Evolutionary conservation across 371 early-diverging fungal genomes (phyloP), one percentile per base, ranked within the genome.

Genomic region (Apophysomyces ossiformis): DNA sequence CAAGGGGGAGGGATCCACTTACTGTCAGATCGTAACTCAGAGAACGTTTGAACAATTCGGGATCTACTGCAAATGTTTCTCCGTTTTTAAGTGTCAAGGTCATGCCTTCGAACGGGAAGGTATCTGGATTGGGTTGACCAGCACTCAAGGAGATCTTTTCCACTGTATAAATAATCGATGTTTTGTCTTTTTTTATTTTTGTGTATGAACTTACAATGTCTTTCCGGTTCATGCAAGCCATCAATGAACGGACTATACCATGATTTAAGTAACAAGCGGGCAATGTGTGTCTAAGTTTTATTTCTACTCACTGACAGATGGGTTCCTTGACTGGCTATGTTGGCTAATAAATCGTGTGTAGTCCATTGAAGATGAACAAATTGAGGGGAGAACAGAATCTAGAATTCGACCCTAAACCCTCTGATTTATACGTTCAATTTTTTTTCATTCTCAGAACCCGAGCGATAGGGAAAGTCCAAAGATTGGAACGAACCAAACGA

Each of bases 81-180:
- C 92, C 93, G 32, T 68, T 69, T 64, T 87, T 87, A 12, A 92
- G 76, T 5, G 79, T 86, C 35, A 92, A 70, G 15, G 68, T 69
- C 71, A 93, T 73, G 37, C 80, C 76, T n/a, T 78, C 87, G 72
- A 87, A 90, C 37, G 94, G 94, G 61, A 92, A 93, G 12, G 90
- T 86, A 11, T 63, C 65, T 4, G 89, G 81, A 65, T 93, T 87
- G 15, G 93, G 94, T 47, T 86, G 85, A 7, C 94, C 94, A n/a
- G 90, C 92, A 18, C 86, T 90, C 16, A 91, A 69, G 5, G 83
- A 81, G 50, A 86, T 82, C 92, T 87, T 67, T 3, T 26, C 32
- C 32, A 26, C 3, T 26, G 32, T 26, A 26, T 26, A 3, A 26
- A 26, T 26, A 26, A 26, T 2, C 32, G 32, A 26, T 26, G 2